Conservation (phyloP, 2,329 filamentous ascomycete genomes). For the Colletotrichum limetticola region DNA sequence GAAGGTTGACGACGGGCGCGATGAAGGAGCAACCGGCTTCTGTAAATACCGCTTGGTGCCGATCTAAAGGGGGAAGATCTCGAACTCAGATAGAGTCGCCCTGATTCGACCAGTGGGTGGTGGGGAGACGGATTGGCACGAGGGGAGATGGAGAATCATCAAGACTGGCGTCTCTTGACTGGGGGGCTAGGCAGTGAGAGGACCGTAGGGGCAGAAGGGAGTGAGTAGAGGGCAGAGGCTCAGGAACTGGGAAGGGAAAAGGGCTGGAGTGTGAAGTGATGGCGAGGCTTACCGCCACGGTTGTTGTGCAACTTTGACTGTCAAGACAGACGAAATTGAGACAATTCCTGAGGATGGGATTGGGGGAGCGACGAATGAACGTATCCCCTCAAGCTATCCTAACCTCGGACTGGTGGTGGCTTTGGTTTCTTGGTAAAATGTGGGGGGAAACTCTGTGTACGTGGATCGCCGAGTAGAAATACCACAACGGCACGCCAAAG, state of each 20-base stretch:
- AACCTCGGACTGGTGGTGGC: slow-evolving; percentile 38
- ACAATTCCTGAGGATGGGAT: slow-evolving; percentile 57
- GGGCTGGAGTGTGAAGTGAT: background rate
- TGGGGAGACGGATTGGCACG: slow-evolving; percentile 37
- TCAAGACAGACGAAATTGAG: slow-evolving; percentile 57
- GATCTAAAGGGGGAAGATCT: slow-evolving; percentile 28
- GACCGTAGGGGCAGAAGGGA: slow-evolving; percentile 38
- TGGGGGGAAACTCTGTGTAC: slow-evolving; percentile 50
- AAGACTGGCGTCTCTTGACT: slow-evolving; percentile 6
- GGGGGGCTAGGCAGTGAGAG: slow-evolving; percentile 30
- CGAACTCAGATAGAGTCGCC: background rate
- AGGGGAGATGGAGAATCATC: slow-evolving; percentile 38
- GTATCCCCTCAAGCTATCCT: slow-evolving; percentile 66
- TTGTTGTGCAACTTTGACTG: slow-evolving; percentile 46
- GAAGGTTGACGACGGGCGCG: slow-evolving; percentile 29
- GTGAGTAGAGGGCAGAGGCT: slow-evolving; percentile 37
- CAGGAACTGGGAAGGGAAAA: background rate
- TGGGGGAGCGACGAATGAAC: slow-evolving; percentile 73
- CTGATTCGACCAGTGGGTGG: slow-evolving; percentile 38
- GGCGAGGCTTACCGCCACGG: slow-evolving; percentile 63
- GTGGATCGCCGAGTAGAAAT: slow-evolving; percentile 38
- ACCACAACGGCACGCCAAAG: slow-evolving; percentile 52
- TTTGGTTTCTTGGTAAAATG: slow-evolving; percentile 45
- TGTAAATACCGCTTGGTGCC: slow-evolving; percentile 28
- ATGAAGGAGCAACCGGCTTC: slow-evolving; percentile 39